Evolutionary conservation across 441 rosid genomes (phyloP), one percentile per base, ranked within the genome.

Genomic region (Codiaeum variegatum): DNA sequence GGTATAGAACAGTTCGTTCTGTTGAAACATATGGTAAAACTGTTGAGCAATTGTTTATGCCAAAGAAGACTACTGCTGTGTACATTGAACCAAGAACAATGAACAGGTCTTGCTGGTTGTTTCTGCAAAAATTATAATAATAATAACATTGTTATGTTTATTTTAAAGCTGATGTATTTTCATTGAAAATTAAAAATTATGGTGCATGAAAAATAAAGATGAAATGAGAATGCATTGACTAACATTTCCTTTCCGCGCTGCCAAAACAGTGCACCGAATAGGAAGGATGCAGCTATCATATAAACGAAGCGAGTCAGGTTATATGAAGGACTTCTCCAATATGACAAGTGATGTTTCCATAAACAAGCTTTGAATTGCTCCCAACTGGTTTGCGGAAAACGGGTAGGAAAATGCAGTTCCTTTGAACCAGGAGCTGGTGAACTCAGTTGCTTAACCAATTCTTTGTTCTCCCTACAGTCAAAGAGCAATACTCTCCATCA

Each of bases 281-380:
- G 60, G 64, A 76, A 23, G 49, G 93, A 83, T 36, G 77, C 74
- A 23, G 61, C 62, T 0, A 59, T 34, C 42, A 78, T 78, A 74
- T 24, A 84, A 58, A 79, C 13, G 16, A 88, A 38, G 75, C 95
- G 93, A 18, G 76, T 75, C 36, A 91, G 71, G 77, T 91, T 91
- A 72, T 88, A 84, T 0, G 84, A 77, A 62, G 97, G 91, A 80
- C 83, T 87, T 84, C 95, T 84, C 95, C 95, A 91, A 62, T 91
- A 90, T 4, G 93, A 90, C 77, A 84, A 72, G 64, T 87, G 79
- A 71, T 80, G 91, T 81, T 84, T 92, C 94, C 90, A 89, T 51
- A 88, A 86, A 83, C 86, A 90, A 75, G 86, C 88, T 81, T 79
- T 86, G 77, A 84, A 71, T 79, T 88, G 88, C 76, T 77, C 88